A percentile compares a stretch with the other conserved stretches of the same genome.
These are phyloP conservation scores for Pseudocercospora fijiensis DNA, from an alignment of 2,329 filamentous ascomycete species.

Conservation along the genomic window DNA sequence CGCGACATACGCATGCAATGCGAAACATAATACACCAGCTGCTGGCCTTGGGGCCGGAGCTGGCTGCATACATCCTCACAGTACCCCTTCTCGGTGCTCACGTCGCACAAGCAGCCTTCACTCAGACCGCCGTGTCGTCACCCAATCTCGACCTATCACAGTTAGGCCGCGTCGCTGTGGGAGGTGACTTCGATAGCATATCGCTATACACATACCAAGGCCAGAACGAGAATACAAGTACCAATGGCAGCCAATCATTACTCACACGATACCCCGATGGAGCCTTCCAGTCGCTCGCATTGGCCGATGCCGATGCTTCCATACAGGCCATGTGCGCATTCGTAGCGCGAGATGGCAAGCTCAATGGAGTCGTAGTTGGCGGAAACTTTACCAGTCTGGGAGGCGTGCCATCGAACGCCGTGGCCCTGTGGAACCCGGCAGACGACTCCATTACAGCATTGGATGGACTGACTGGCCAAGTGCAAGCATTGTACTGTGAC, in stretches of 20 bases:
- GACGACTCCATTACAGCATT: constrained; percentile 70
- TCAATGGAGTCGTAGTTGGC: constrained; percentile 76
- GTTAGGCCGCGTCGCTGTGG: constrained; percentile 79
- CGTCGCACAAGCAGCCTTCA: constrained; percentile 23
- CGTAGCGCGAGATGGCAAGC: constrained; percentile 62
- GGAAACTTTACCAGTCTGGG: constrained; percentile 95
- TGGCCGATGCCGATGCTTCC: constrained; percentile 75
- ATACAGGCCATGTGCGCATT: constrained; percentile 89
- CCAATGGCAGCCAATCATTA: constrained; percentile 78
- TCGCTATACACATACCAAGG: constrained; percentile 84
- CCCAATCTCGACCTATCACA: constrained; percentile 75
- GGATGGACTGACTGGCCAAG: constrained; percentile 76
- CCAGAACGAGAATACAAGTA: constrained; percentile 68
- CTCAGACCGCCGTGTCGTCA: constrained; percentile 47
- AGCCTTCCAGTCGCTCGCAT: constrained; percentile 69
- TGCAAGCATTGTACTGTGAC: constrained; percentile 82
- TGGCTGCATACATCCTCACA: constrained; percentile 36
- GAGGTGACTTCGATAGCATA: constrained; percentile 86
- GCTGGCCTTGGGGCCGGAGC: constrained; percentile 39
- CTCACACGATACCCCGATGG: constrained; percentile 83
- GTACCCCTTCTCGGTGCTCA: constrained; percentile 27
- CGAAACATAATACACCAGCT: constrained; percentile 35
- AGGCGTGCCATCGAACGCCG: constrained; percentile 69
- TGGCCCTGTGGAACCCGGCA: constrained; percentile 77
- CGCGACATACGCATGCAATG: constrained; percentile 29